phyloP scores from a whole-genome alignment of 495 filamentous ascomycete genomes.

The Polyplosphaeria fusca region DNA sequence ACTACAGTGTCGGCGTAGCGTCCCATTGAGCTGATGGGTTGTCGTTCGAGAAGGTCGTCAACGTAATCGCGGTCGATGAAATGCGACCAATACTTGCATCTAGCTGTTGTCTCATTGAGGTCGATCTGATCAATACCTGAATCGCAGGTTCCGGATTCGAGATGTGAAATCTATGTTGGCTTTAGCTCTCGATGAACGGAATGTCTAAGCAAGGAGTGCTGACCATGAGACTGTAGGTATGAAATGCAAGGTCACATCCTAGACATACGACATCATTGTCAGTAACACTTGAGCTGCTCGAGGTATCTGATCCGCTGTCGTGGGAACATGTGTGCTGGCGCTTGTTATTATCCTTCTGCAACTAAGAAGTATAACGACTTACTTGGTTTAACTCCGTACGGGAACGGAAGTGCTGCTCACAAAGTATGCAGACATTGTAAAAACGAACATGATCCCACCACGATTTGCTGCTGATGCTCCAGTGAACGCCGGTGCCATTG shows the following conservation, averaged over 20 bases:
- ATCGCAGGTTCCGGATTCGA: constrained; percentile 7
- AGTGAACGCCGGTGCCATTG: neutral
- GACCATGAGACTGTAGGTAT: constrained; percentile 14
- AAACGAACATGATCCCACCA: constrained; percentile 9
- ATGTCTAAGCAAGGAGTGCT: neutral
- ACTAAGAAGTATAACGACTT: neutral
- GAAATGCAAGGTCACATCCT: neutral
- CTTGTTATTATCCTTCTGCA: neutral
- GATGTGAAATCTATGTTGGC: constrained; percentile 5
- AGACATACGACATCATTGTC: constrained; percentile 1
- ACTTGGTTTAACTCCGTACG: neutral
- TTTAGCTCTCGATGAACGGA: neutral
- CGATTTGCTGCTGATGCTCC: neutral
- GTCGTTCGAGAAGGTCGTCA: neutral
- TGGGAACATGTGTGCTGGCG: neutral
- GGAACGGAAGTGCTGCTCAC: constrained; percentile 8
- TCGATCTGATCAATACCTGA: constrained; percentile 1
- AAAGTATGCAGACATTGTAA: constrained; percentile 5
- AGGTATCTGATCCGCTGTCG: neutral
- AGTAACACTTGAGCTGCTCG: neutral
- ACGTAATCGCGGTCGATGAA: constrained; percentile 1
- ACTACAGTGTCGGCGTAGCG: neutral
- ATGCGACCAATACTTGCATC: neutral
- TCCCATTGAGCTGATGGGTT: neutral
- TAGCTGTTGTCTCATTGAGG: constrained; percentile 3